Evolutionary conservation across 768 basidiomycete genomes (phyloP).

Genomic region (Dentipellis sp.): DNA sequence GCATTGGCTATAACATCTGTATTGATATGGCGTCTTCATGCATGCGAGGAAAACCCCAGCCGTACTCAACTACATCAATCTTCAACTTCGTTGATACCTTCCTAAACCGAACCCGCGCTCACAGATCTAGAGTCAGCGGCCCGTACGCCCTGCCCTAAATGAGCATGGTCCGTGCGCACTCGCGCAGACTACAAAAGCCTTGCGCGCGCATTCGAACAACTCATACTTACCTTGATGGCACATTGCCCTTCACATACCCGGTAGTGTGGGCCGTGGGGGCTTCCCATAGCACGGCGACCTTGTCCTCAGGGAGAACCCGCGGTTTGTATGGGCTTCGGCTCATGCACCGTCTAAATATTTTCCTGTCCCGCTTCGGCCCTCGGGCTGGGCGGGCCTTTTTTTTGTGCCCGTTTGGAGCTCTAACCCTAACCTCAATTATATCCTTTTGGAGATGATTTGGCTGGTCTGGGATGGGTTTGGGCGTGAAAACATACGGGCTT

Average conservation of each 20-base stretch:
- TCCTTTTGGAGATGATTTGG: background rate
- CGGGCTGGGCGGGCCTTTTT: constrained; percentile 23
- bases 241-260: constrained; percentile 18
- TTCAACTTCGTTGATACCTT: background rate
- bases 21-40: too few species aligned
- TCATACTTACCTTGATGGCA: constrained; percentile 23
- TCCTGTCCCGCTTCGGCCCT: constrained; percentile 57
- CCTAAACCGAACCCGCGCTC: background rate
- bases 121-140: background rate
- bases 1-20: too few species aligned
- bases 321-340: constrained; percentile 47
- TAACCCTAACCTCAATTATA: constrained; percentile 32
- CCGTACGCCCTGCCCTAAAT: constrained; percentile 9
- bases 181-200: constrained; percentile 1
- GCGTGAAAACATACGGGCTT: too few species aligned
- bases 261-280: constrained; percentile 18
- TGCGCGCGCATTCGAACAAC: background rate
- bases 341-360: constrained; percentile 79
- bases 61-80: too few species aligned
- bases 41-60: too few species aligned
- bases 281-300: constrained; percentile 21
- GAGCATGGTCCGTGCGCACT: constrained; percentile 15
- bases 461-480: background rate
- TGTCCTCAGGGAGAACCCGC: constrained; percentile 18
- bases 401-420: constrained; percentile 12